Conservation (phyloP, 306 rosid species). For the Albizia julibrissin region DNA sequence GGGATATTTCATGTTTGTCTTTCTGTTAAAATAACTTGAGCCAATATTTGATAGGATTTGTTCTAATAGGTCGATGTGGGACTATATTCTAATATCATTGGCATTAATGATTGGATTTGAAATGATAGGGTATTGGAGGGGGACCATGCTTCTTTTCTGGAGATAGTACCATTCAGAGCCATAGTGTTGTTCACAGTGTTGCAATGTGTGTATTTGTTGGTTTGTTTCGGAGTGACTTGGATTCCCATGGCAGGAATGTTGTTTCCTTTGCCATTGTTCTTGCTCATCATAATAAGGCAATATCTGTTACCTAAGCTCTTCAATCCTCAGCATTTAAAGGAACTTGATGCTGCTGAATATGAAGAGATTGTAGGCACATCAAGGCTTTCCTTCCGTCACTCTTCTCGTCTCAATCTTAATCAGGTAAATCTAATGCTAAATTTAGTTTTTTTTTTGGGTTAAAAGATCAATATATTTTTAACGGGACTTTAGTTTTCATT, state of each 20-base stretch:
- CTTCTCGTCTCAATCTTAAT: conserved; percentile 10
- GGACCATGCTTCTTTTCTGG: conserved; percentile 63
- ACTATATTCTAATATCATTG: no score
- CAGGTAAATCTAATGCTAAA: conserved; percentile 35
- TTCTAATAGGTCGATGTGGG: no score
- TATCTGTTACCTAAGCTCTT: conserved; percentile 57
- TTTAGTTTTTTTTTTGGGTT: background rate
- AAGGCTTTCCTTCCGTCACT: conserved; percentile 35
- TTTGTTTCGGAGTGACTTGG: conserved; percentile 48
- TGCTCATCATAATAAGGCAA: conserved; percentile 55
- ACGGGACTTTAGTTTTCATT: no score
- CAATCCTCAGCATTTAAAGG: conserved; percentile 41
- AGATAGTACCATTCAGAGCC: conserved; percentile 54
- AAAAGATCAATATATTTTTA: no score
- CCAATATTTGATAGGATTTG: background rate
- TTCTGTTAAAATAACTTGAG: no score
- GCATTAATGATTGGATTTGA: no score
- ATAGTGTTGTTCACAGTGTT: conserved; percentile 55
- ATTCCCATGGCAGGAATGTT: conserved; percentile 69
- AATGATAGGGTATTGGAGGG: conserved; percentile 9
- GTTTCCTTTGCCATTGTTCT: conserved; percentile 66
- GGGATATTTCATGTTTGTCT: no score
- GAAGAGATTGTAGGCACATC: conserved; percentile 54
- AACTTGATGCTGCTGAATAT: conserved; percentile 67
- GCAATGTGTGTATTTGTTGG: conserved; percentile 51